Evolutionary conservation across 2,329 filamentous ascomycete genomes (phyloP).

Genomic region (Monosporascus sp.): DNA sequence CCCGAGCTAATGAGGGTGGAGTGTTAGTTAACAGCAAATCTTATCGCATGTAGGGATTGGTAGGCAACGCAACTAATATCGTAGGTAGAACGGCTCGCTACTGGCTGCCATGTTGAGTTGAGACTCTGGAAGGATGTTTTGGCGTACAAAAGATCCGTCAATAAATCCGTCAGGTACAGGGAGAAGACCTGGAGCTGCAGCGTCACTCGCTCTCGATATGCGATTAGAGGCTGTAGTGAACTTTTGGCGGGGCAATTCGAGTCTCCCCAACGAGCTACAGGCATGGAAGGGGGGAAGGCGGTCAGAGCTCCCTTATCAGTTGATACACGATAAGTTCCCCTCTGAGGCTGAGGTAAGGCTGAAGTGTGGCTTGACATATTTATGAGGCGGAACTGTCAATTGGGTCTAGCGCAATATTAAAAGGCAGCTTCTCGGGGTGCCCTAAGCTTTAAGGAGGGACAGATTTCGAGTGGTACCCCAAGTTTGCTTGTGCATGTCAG

Average conservation of each 20-base stretch:
- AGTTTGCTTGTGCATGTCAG: background rate
- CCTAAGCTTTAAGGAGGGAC: constrained; percentile 21
- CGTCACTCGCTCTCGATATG: too few relatives aligned
- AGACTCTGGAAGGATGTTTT: background rate
- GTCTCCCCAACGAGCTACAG: too few relatives aligned
- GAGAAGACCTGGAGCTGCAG: too few relatives aligned
- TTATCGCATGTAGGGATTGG: background rate
- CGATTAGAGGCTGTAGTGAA: background rate
- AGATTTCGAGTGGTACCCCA: constrained; percentile 18
- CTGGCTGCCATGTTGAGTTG: constrained; percentile 37
- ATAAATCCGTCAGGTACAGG: background rate
- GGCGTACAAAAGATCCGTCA: background rate
- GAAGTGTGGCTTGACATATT: background rate
- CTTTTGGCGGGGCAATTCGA: background rate
- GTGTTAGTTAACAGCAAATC: constrained; percentile 1
- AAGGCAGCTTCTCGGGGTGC: constrained; percentile 3
- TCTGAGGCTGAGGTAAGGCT: background rate
- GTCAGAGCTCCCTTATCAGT: background rate
- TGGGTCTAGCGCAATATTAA: background rate
- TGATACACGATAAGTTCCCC: background rate
- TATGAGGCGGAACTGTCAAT: too few relatives aligned
- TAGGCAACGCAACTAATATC: constrained; percentile 65
- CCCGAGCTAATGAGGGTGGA: constrained; percentile 62
- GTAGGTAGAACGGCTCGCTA: constrained; percentile 86
- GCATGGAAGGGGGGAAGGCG: background rate